A percentile compares a stretch with the other conserved stretches of the same genome.
Evolutionary conservation across 2,329 filamentous ascomycete species (phyloP).

Genomic region (Fusarium haematococcum): DNA sequence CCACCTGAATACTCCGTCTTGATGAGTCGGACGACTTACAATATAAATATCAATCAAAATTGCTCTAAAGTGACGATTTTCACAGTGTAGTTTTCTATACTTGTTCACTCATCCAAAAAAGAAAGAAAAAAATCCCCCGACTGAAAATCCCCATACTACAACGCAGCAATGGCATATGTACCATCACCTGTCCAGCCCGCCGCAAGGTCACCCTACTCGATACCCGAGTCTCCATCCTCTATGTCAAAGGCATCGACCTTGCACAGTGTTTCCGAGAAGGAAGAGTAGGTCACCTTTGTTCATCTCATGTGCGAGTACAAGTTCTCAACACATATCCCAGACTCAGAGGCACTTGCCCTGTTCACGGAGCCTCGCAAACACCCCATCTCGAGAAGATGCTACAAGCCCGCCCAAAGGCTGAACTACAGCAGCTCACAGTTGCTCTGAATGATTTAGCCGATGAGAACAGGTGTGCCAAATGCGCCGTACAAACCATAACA

Average conservation of each 20-base stretch:
- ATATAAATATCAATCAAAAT: not conserved
- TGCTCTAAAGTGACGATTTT: not conserved
- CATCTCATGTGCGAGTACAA: not conserved
- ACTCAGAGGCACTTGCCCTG: not conserved
- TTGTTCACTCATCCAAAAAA: not conserved
- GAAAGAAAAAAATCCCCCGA: too few relatives aligned
- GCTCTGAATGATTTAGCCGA: constrained; percentile 4
- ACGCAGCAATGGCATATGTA: not conserved
- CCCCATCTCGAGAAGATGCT: constrained; percentile 26
- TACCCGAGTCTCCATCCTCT: not conserved
- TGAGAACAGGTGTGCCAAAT: constrained; percentile 26
- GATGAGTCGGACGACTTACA: not conserved
- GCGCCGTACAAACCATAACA: constrained; percentile 12
- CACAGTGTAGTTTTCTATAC: not conserved
- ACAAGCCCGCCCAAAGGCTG: constrained; percentile 8
- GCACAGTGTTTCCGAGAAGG: not conserved
- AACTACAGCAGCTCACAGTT: constrained; percentile 11
- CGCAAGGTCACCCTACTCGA: not conserved
- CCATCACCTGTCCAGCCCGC: not conserved
- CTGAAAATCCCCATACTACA: not conserved
- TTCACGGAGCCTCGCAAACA: constrained; percentile 12
- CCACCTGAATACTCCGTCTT: not conserved
- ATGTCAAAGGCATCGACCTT: not conserved
- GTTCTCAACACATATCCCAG: not conserved
- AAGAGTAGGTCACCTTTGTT: not conserved